Base-by-base conservation (phyloP, 345 rosid species). In the Odontarrhena argentea region DNA sequence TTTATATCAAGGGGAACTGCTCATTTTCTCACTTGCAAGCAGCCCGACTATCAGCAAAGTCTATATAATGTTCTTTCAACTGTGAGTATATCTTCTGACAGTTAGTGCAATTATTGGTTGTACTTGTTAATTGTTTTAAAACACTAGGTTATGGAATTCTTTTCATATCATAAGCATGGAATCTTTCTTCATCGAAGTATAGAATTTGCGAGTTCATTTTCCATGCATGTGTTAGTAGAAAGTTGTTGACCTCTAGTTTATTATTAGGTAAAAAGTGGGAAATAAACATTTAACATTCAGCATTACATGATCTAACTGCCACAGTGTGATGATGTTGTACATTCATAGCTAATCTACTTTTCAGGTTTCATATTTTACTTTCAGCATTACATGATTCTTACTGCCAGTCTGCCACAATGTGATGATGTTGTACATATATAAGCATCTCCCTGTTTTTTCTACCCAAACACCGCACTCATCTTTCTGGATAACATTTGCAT, bases 21-120 rank as follows among this genome's bases (percentile, higher is more conserved):
- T 47, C 90, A 91, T 83, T 95, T 87, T 74, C 88, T 95, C 54
- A 60, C 82, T 18, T 89, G 92, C 89, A 91, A 87, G 80, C 94
- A 89, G 69, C 97, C 96, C 6, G 79, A 89, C 80, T 95, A 95
- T 84, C 97, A 87, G 85, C 96, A 91, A 77, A 87, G 96, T 75
- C 89, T 95, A 65, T 95, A 87, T 93, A 85, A 66, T 55, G 87
- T 95, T 91, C 78, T 91, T 73, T 91, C 99, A 69, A 75, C 91
- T 54, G 99, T 95, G 73, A 83, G 99, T 85, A 72, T 49, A 56
- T 50, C 67, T 70, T 72, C 55, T 38, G 42, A 67, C 14, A 26
- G 68, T 65, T 13, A 2, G 41, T 59, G 60, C n/a, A 63, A n/a
- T 43, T 30, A 49, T 62, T 68, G 57, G 37, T 68, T 63, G 41